Base-by-base conservation (phyloP, 2,329 filamentous ascomycete species). In the Lasiodiplodia hormozganensis region DNA sequence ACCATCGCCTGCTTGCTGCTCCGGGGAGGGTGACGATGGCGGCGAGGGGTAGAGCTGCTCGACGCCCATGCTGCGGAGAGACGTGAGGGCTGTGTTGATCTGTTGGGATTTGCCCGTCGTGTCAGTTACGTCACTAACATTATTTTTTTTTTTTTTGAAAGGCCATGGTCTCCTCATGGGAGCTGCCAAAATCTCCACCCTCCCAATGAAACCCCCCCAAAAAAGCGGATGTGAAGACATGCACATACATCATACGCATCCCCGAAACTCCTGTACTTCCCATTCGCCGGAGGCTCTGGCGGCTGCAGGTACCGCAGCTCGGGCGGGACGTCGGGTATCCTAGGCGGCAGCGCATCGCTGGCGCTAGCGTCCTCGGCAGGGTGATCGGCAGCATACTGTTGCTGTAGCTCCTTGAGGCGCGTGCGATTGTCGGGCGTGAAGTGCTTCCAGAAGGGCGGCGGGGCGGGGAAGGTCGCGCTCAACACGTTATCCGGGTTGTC, bases 391-490 rank as follows among this genome's bases (percentile, higher is more conserved):
- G 67, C 74, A 21, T 16, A 7, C 73, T 70, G 73, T 74, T 25
- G 52, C 40, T 85, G 85, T 65, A 86, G 76, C 49, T 85, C 76
- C 68, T 85, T 80, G 28, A 92, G 80, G 58, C 88, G 88, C 16
- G 87, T 81, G 65, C 92, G 75, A 76, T 95, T 96, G 34, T 91
- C 88, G 3, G 88, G 79, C 0, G 93, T 97, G 81, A 98, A 98
- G 78, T 92, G 86, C 73, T 91, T 90, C 89, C 92, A 98, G 82
- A 97, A 97, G 0, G 91, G 90, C 31, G 96, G 96, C 31, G 96
- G 96, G 65, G 91, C 88, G 28, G 96, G 95, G 77, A 94, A 97
- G 51, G 90, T 88, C 28, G 91, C 88, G 31, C 89, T 70, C 51
- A 72, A 72, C 47, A 67, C 62, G 21, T 85, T 73, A 66, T 80